Base-by-base conservation (phyloP, 1,139 yeast species). In the Kluyveromyces marxianus region DNA sequence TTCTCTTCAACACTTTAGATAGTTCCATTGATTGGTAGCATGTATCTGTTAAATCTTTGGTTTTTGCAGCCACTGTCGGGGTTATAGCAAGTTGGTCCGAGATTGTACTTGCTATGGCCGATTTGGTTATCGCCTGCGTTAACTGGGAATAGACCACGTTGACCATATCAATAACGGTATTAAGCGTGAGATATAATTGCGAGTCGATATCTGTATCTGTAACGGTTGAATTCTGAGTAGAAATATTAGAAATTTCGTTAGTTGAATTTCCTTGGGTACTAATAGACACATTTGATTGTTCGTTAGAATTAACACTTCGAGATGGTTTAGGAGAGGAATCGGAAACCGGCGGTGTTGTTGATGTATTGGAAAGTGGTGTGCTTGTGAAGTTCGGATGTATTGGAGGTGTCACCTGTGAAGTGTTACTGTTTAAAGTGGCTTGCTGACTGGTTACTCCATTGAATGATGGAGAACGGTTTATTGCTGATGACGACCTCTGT, bases 1-100 rank as follows among this genome's bases (percentile, higher is more conserved):
- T 77, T 4, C 71, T 69, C 53, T 77, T 78, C 43, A 89, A 73
- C 46, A 81, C 68, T 50, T 83, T 81, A 7, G 96, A 85, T 29
- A 84, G 76, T 25, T 87, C 96, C 73, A 86, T 82, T 0, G 96
- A 84, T 24, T 79, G 70, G 42, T 84, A 76, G 60, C 96, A 88
- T n/a, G 85, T 83, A 40, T 71, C 74, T 1, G 95, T 82, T 45
- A 90, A 70, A 41, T 88, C 97, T 54, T 83, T 81, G 28, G 89
- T 83, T 56, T 83, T 84, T 4, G 74, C 61, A 0, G 85, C 79
- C 21, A 83, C 75, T 2, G 67, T 60, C 39, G 73, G 70, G 10
- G 70, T 67, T 21, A 71, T 59, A 48, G 55, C 62, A 55, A 50
- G 60, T 39, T 55, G 62, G 44, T 46, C 63, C 33, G 54, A 57